These are phyloP conservation scores for Pseudonectria buxi DNA, from an alignment of 2,329 filamentous ascomycete genomes.

Conservation along the genomic window DNA sequence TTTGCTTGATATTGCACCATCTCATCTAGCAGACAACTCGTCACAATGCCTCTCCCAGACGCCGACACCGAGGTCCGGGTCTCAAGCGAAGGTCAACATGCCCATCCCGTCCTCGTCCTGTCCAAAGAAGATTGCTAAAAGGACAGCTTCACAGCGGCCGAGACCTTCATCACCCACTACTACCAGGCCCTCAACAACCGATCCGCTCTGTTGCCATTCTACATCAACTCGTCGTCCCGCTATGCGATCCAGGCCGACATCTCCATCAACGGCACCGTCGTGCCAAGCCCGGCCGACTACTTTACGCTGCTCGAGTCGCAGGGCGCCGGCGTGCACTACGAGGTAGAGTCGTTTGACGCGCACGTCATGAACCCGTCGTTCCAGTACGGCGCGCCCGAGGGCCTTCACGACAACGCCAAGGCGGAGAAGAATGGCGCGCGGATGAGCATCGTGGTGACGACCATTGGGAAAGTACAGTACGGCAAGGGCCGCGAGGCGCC, in stretches of 20 bases:
- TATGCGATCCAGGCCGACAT: constrained; percentile 59
- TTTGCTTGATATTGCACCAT: neutral
- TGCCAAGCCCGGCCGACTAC: constrained; percentile 57
- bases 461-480: constrained; percentile 66
- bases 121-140: constrained; percentile 2
- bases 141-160: constrained; percentile 50
- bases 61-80: constrained; percentile 38
- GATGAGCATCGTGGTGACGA: constrained; percentile 65
- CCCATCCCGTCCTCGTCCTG: neutral
- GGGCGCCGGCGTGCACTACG: constrained; percentile 54
- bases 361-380: constrained; percentile 70
- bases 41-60: constrained; percentile 30
- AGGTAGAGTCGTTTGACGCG: constrained; percentile 68
- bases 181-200: constrained; percentile 68
- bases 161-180: constrained; percentile 65
- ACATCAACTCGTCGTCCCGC: constrained; percentile 52
- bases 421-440: constrained; percentile 46
- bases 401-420: constrained; percentile 33
- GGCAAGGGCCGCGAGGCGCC: constrained; percentile 56
- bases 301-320: constrained; percentile 62
- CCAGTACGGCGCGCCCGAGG: constrained; percentile 47
- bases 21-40: neutral
- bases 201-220: constrained; percentile 58
- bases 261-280: constrained; percentile 68
- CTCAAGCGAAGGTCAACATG: constrained; percentile 39